These are phyloP conservation scores for Vaccinium darrowii DNA, from an alignment of 148 eudicot genomes.

Conservation along the genomic window DNA sequence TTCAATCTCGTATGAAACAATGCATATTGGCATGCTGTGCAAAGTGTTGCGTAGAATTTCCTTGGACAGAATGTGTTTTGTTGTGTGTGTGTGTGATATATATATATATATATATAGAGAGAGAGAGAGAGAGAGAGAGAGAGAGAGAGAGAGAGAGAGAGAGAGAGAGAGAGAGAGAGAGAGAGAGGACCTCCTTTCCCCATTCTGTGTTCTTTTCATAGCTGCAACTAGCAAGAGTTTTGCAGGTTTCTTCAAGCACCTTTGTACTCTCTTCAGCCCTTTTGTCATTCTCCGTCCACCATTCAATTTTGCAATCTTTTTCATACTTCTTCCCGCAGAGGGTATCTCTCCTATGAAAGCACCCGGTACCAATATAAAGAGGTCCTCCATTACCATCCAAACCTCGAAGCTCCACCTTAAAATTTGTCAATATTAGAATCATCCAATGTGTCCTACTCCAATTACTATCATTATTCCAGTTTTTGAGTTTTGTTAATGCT, in stretches of 20 bases:
- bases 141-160: not conserved
- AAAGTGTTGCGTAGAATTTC: too few relatives aligned
- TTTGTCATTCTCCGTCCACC: not conserved
- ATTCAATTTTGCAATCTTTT: not conserved
- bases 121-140: not conserved
- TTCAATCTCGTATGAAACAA: too few relatives aligned
- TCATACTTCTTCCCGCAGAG: constrained; percentile 6
- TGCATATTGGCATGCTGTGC: too few relatives aligned
- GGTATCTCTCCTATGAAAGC: constrained; percentile 18
- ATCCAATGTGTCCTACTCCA: not conserved
- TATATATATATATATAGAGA: too few relatives aligned
- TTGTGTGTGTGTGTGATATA: not conserved
- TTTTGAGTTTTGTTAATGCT: not conserved
- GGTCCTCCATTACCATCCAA: constrained; percentile 20
- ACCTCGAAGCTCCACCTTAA: constrained; percentile 17
- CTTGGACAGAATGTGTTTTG: too few relatives aligned
- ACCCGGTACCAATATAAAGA: constrained; percentile 16
- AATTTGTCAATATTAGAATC: not conserved
- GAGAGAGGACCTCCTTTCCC: constrained; percentile 21
- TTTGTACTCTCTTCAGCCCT: not conserved
- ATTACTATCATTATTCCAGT: not conserved
- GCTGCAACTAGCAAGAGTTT: constrained; percentile 15
- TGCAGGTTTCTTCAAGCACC: constrained; percentile 12
- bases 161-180: constrained; percentile 16
- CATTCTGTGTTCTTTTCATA: constrained; percentile 19